Conservation (phyloP, 2,329 filamentous ascomycete genomes). For the Xylariomycetidae sp. region DNA sequence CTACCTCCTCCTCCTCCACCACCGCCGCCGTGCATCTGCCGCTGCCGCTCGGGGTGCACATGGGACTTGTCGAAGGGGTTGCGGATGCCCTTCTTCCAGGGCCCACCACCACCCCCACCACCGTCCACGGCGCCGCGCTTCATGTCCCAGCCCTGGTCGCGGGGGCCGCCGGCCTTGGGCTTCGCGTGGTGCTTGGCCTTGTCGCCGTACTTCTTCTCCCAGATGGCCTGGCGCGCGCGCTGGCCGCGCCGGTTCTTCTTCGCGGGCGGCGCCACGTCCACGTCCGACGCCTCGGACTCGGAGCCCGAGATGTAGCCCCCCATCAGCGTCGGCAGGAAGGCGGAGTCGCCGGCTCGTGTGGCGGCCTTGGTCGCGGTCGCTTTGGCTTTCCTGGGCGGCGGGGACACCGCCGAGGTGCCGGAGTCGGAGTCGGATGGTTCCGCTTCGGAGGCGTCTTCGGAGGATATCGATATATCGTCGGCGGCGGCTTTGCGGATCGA, state of each 20-base stretch:
- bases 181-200: slow-evolving; percentile 58
- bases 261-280: slow-evolving; percentile 51
- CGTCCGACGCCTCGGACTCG: slow-evolving; percentile 57
- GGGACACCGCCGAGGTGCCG: slow-evolving; percentile 19
- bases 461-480: slow-evolving; percentile 21
- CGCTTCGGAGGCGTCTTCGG: slow-evolving; percentile 19
- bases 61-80: slow-evolving; percentile 24
- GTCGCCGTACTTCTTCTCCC: slow-evolving; percentile 72
- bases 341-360: slow-evolving; percentile 35
- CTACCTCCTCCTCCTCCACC: slow-evolving; percentile 4
- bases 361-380: slow-evolving; percentile 13
- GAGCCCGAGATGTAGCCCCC: slow-evolving; percentile 75
- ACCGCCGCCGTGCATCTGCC: slow-evolving; percentile 26
- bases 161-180: slow-evolving; percentile 27
- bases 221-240: slow-evolving; percentile 69
- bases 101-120: slow-evolving; percentile 21
- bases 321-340: slow-evolving; percentile 71
- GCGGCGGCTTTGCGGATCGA: slow-evolving; percentile 14
- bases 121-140: slow-evolving; percentile 46
- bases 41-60: slow-evolving; percentile 25
- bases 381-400: slow-evolving; percentile 28
- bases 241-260: slow-evolving; percentile 74
- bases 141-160: slow-evolving; percentile 52
- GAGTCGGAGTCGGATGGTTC: too few species aligned
- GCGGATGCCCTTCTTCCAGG: slow-evolving; percentile 47